These are phyloP conservation scores for Nicotiana noctiflora DNA, from an alignment of 257 asterid species.

Conservation along the genomic window DNA sequence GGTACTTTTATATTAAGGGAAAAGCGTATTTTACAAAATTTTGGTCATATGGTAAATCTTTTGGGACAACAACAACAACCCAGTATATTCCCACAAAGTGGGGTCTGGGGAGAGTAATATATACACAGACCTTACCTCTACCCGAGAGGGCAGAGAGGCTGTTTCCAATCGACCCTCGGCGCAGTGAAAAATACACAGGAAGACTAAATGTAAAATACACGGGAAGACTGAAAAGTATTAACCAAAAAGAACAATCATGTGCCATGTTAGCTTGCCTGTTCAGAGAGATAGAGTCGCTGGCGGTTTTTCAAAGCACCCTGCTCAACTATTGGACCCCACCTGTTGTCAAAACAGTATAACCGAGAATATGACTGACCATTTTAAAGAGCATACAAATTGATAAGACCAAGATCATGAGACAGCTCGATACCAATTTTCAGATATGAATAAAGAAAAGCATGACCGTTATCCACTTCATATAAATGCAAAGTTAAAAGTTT, in stretches of 20 bases:
- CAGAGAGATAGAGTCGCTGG: slow-evolving; percentile 90
- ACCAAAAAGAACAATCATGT: neutral
- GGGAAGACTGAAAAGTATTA: neutral
- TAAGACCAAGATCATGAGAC: slow-evolving; percentile 5
- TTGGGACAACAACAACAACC: neutral
- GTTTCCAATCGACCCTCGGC: too few species aligned
- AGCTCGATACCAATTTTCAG: neutral
- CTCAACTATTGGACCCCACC: slow-evolving; percentile 94
- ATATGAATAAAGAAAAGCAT: neutral
- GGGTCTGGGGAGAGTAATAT: too few species aligned
- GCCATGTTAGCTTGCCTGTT: slow-evolving; percentile 42
- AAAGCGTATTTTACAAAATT: neutral
- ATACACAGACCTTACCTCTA: too few species aligned
- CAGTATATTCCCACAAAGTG: too few species aligned
- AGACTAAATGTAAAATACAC: slow-evolving; percentile 3
- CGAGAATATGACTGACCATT: neutral
- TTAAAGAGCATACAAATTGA: neutral
- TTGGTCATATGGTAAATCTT: neutral
- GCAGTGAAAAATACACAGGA: too few species aligned
- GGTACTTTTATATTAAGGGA: neutral
- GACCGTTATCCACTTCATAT: slow-evolving; percentile 1
- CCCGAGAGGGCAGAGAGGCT: too few species aligned
- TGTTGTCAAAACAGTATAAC: slow-evolving; percentile 21
- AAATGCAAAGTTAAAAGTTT: neutral
- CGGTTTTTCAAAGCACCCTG: slow-evolving; percentile 50